phyloP scores from a whole-genome alignment of 805 yeast genomes.

The Candida parachauliodes region DNA sequence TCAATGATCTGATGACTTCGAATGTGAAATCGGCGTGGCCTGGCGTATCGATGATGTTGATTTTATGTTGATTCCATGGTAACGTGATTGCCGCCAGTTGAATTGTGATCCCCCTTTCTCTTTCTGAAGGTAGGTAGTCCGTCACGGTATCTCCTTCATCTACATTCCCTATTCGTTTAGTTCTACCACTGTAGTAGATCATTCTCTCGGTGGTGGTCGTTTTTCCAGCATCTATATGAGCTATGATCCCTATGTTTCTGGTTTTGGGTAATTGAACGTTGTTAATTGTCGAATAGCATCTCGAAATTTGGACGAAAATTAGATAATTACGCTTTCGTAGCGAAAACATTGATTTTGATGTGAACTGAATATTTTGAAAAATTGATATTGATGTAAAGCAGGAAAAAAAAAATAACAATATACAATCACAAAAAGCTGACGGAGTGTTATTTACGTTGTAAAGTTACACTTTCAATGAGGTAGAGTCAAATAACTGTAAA shows the following conservation, averaged over 20 bases:
- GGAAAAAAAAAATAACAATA: neutral
- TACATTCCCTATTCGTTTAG: constrained; percentile 80
- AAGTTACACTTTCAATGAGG: no score
- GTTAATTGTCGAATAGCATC: constrained; percentile 18
- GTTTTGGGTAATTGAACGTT: constrained; percentile 35
- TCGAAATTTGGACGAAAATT: neutral
- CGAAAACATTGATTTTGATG: neutral
- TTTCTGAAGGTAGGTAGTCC: constrained; percentile 84
- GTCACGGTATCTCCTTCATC: constrained; percentile 97
- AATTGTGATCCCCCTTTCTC: constrained; percentile 91
- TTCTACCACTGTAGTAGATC: constrained; percentile 85
- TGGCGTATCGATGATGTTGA: constrained; percentile 93
- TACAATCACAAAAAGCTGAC: no score
- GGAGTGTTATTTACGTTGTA: no score
- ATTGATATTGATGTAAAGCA: neutral
- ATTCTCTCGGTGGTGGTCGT: constrained; percentile 96
- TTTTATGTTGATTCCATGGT: constrained; percentile 73
- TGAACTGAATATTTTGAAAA: neutral
- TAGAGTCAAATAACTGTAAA: no score
- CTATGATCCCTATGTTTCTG: constrained; percentile 92
- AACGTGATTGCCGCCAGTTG: constrained; percentile 94
- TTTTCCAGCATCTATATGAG: constrained; percentile 99
- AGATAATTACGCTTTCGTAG: neutral
- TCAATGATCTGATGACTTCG: constrained; percentile 83
- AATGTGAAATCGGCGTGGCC: constrained; percentile 98